These are phyloP conservation scores for Saccharomycopsis phalli DNA, from an alignment of 1,139 yeast genomes.

Conservation along the genomic window DNA sequence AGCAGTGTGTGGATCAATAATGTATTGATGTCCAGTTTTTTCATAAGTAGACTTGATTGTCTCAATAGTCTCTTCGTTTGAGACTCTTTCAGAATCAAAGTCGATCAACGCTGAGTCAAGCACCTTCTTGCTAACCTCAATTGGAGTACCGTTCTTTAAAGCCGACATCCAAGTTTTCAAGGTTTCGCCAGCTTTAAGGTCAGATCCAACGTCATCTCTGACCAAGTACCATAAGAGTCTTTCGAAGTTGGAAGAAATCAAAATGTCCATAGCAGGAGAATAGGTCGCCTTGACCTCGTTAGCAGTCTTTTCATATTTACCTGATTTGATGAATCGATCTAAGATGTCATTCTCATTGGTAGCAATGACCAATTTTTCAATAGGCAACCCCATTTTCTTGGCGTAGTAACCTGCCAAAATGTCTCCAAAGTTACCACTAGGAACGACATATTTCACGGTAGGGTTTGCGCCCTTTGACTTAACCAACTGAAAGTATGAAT, in stretches of 20 bases:
- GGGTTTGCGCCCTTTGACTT: conserved; percentile 34
- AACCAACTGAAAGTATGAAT: conserved; percentile 72
- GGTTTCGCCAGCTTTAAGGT: conserved; percentile 64
- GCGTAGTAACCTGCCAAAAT: conserved; percentile 95
- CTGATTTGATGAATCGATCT: conserved; percentile 82
- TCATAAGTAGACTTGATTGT: conserved; percentile 68
- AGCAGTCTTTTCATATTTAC: conserved; percentile 65
- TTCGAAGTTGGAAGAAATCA: conserved; percentile 91
- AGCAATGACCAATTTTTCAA: conserved; percentile 79
- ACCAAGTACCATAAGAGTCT: conserved; percentile 92
- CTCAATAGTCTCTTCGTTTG: conserved; percentile 63
- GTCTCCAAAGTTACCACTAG: conserved; percentile 97
- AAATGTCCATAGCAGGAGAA: conserved; percentile 98
- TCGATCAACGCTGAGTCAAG: conserved; percentile 56
- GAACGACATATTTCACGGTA: conserved; percentile 79
- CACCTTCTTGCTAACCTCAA: conserved; percentile 58
- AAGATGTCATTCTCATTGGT: conserved; percentile 93
- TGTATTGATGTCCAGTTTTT: conserved; percentile 43
- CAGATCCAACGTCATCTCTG: conserved; percentile 38
- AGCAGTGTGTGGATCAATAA: conserved; percentile 93
- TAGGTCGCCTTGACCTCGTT: conserved; percentile 77
- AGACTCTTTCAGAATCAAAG: conserved; percentile 73
- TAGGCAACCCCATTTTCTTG: conserved; percentile 89
- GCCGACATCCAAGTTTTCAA: conserved; percentile 72
- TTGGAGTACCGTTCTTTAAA: conserved; percentile 68